A percentile compares a stretch with the other conserved stretches of the same genome.
These are phyloP conservation scores for Citrus reticulata DNA, from an alignment of 345 rosid species.

Conservation along the genomic window DNA sequence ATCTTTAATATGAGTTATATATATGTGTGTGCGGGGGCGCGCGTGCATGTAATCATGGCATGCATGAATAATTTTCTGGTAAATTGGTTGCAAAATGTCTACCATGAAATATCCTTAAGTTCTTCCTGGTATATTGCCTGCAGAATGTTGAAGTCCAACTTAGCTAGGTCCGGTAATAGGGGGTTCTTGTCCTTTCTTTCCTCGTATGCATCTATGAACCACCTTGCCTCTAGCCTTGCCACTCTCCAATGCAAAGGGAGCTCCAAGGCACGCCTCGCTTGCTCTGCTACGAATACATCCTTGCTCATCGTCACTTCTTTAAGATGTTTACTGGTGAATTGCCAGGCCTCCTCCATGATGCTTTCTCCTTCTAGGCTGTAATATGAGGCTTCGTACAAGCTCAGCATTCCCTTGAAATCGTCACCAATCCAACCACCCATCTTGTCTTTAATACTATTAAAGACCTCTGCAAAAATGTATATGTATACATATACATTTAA, in stretches of 20 bases:
- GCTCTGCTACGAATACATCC: not conserved
- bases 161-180: conserved; percentile 18
- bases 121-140: conserved; percentile 17
- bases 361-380: conserved; percentile 7
- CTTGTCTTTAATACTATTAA: not conserved
- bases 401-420: conserved; percentile 8
- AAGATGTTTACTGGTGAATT: conserved; percentile 5
- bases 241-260: conserved; percentile 17
- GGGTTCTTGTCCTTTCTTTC: conserved; percentile 4
- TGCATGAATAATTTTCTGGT: no score
- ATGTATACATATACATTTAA: no score
- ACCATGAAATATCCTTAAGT: conserved; percentile 16
- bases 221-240: conserved; percentile 11
- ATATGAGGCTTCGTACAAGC: conserved; percentile 16
- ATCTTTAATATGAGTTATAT: not conserved
- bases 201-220: conserved; percentile 16
- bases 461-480: conserved; percentile 1
- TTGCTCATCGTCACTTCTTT: not conserved
- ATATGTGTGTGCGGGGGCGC: no score
- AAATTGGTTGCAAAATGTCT: not conserved
- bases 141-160: conserved; percentile 18
- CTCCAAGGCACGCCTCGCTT: conserved; percentile 16
- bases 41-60: no score
- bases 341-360: conserved; percentile 12
- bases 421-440: not conserved